These are phyloP conservation scores for Symbiodinium natans DNA, from an alignment of 73 alveolate species.

Conservation along the genomic window DNA sequence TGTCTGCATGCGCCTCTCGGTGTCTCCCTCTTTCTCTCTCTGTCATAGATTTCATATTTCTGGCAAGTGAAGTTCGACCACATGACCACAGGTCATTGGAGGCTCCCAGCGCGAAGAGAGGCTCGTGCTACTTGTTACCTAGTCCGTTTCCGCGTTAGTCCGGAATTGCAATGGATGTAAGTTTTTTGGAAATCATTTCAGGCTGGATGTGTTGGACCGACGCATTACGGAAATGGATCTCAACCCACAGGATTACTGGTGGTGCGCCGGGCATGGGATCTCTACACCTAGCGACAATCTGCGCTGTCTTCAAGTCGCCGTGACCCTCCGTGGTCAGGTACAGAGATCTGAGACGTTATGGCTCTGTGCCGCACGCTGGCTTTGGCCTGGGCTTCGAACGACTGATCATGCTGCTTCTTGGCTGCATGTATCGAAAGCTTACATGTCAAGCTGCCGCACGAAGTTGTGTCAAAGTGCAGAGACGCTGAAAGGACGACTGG, in stretches of 20 bases:
- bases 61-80: too few relatives aligned
- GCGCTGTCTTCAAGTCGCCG: too few relatives aligned
- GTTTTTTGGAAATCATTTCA: background rate
- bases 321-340: constrained; percentile 49
- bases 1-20: too few relatives aligned
- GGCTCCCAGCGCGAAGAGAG: constrained; percentile 99
- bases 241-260: constrained; percentile 98
- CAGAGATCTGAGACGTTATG: constrained; percentile 98
- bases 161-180: too few relatives aligned
- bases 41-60: too few relatives aligned
- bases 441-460: background rate
- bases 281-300: background rate
- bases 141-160: background rate
- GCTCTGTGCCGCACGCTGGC: constrained; percentile 99
- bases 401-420: constrained; percentile 94
- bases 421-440: background rate
- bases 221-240: constrained; percentile 89
- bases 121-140: constrained; percentile 96
- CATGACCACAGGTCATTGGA: constrained; percentile 97
- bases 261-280: constrained; percentile 94
- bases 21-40: too few relatives aligned
- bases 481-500: constrained; percentile 97
- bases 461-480: background rate
- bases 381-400: constrained; percentile 99
- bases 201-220: constrained; percentile 84